A percentile compares a stretch with the other conserved stretches of the same genome.
These are phyloP conservation scores for Coemansia sp. DNA, from an alignment of 192 early-diverging fungal genomes.

Conservation along the genomic window DNA sequence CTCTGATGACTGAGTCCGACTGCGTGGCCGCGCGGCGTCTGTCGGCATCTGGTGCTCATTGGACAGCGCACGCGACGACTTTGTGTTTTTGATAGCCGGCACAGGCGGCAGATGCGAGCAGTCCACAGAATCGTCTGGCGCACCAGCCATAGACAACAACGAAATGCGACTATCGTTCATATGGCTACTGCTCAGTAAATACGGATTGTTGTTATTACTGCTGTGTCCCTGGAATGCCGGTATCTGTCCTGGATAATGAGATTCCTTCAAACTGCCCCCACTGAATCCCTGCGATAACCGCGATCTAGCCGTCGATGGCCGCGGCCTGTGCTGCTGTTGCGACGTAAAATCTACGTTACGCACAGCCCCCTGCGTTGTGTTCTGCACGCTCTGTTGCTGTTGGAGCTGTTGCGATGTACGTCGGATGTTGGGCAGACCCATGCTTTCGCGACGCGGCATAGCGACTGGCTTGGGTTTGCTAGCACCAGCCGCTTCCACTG, in stretches of 20 bases:
- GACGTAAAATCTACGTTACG: slow-evolving; percentile 24
- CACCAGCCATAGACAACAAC: slow-evolving; percentile 40
- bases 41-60: slow-evolving; percentile 19
- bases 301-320: slow-evolving; percentile 39
- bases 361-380: slow-evolving; percentile 13
- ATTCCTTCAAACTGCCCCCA: slow-evolving; percentile 39
- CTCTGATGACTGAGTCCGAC: slow-evolving; percentile 53
- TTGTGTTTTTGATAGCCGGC: slow-evolving; percentile 29
- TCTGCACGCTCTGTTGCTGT: background rate
- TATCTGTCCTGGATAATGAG: background rate
- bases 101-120: slow-evolving; percentile 22
- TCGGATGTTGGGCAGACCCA: slow-evolving; percentile 17
- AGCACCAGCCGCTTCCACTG: background rate
- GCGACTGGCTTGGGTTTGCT: background rate
- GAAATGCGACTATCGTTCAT: slow-evolving; percentile 46
- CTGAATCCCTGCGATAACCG: slow-evolving; percentile 39
- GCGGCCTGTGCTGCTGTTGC: slow-evolving; percentile 16
- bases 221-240: background rate
- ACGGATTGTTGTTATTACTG: slow-evolving; percentile 13
- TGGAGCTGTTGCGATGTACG: background rate
- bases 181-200: slow-evolving; percentile 17
- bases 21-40: slow-evolving; percentile 39
- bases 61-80: slow-evolving; percentile 41
- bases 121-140: slow-evolving; percentile 22
- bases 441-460: slow-evolving; percentile 16